These are phyloP conservation scores for Trichophyton benhamiae DNA, from an alignment of 2,329 filamentous ascomycete species.

Conservation along the genomic window DNA sequence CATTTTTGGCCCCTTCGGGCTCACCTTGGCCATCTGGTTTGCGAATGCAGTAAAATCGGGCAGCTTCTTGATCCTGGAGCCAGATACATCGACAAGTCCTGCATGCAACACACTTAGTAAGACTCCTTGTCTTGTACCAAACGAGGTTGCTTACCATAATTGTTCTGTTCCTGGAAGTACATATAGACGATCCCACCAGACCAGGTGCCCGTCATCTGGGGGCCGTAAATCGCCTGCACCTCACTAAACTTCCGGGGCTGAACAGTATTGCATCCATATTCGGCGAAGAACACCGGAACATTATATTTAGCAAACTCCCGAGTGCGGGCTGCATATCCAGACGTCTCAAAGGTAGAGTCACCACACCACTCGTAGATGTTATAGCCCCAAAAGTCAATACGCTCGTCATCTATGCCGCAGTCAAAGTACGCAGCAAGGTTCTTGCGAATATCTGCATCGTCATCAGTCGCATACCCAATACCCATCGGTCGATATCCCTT, in stretches of 20 bases:
- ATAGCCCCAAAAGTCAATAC: conserved; percentile 98
- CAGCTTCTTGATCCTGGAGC: conserved; percentile 51
- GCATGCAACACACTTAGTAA: conserved; percentile 14
- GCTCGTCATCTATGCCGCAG: conserved; percentile 48
- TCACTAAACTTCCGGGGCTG: conserved; percentile 71
- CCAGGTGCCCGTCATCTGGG: conserved; percentile 74
- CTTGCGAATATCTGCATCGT: conserved; percentile 69
- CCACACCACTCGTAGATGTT: conserved; percentile 99
- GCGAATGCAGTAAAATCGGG: conserved; percentile 64
- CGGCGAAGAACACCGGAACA: conserved; percentile 93
- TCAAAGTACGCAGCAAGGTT: conserved; percentile 88
- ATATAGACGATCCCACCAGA: conserved; percentile 98
- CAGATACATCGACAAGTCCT: conserved; percentile 47
- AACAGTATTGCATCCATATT: conserved; percentile 85
- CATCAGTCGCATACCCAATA: conserved; percentile 93
- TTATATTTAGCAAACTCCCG: conserved; percentile 80
- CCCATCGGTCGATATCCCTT: conserved; percentile 67
- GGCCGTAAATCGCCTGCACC: conserved; percentile 65
- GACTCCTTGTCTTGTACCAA: background rate
- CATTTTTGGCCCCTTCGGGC: conserved; percentile 53
- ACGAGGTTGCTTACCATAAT: conserved; percentile 54
- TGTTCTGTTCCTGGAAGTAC: conserved; percentile 86
- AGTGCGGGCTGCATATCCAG: conserved; percentile 71
- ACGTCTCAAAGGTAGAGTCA: conserved; percentile 59
- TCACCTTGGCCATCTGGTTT: conserved; percentile 55